These are phyloP conservation scores for Solanum pinnatisectum DNA, from an alignment of 257 asterid species.

Conservation along the genomic window DNA sequence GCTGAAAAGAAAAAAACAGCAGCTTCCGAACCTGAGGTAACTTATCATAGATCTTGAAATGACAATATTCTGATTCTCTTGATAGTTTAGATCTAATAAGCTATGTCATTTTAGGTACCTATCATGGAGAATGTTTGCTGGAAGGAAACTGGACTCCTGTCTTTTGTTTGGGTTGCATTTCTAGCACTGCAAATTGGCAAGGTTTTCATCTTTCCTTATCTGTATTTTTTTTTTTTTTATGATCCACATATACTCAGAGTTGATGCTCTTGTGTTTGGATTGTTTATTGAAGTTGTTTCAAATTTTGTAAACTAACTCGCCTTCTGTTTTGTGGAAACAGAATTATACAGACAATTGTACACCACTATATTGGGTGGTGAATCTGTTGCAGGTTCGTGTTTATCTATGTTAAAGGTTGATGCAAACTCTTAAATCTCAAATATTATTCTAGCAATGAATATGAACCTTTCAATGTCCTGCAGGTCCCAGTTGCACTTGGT, in stretches of 20 bases:
- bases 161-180: conserved; percentile 76
- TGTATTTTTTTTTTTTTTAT: neutral
- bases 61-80: neutral
- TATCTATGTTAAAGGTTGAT: neutral
- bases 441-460: neutral
- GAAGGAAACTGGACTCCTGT: conserved; percentile 87
- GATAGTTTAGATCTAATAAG: neutral
- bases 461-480: conserved; percentile 1
- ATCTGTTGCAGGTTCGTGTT: conserved; percentile 71
- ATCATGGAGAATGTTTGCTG: conserved; percentile 75
- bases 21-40: conserved; percentile 48
- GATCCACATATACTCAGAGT: neutral
- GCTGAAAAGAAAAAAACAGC: conserved; percentile 20
- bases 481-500: conserved; percentile 77
- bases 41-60: neutral
- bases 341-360: conserved; percentile 56
- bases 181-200: conserved; percentile 68
- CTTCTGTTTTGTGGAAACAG: conserved; percentile 34
- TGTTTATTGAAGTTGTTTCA: neutral
- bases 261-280: neutral
- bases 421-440: neutral
- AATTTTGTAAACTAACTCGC: conserved; percentile 5
- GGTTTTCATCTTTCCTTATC: conserved; percentile 30
- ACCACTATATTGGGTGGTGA: conserved; percentile 66
- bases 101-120: conserved; percentile 39